Base-by-base conservation (phyloP, 441 rosid genomes). In the Gossypium davidsonii region DNA sequence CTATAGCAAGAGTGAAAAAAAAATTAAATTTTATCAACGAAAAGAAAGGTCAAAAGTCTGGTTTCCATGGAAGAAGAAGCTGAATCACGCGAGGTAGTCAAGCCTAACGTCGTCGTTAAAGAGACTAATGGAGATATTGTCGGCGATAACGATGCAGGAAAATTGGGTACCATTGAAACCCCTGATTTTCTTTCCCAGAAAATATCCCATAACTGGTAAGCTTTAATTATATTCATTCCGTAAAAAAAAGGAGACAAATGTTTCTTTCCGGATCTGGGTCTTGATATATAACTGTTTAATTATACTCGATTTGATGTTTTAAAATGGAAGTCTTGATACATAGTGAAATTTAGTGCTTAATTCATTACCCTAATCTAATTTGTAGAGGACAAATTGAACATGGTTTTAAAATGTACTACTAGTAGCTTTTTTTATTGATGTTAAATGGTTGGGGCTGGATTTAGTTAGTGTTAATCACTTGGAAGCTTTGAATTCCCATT, bases 101-200 rank as follows among this genome's bases (percentile, higher is more conserved):
- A 79, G 56, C 73, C 76, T 48, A 70, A 62, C 56, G 79, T 55
- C 60, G 73, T 51, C n/a, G 73, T 8, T n/a, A 44, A 72, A 10
- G 79, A 44, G 8, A 56, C 15, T 46, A 52, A 31, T 6, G 76
- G 66, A 53, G 55, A 56, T 37, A 58, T 8, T 46, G 76, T 77
- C 74, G 71, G 2, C 25, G 74, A 68, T 67, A 31, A 78, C 52
- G 77, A 42, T 44, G 70, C 39, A 17, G 79, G 10, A 0, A 46
- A 74, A 14, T 73, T 14, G 23, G 83, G 84, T 81, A 77, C 83
- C 44, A 73, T 60, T 12, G 59, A 67, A 20, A 65, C 64, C 57
- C 67, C 53, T 34, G 83, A 64, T 67, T 70, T 60, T 6, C 55
- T 69, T 31, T 56, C 15, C 11, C 77, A 72, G 76, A 74, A 80